phyloP scores from a whole-genome alignment of 208 protist species.

The Acanthamoeba lenticulata region DNA sequence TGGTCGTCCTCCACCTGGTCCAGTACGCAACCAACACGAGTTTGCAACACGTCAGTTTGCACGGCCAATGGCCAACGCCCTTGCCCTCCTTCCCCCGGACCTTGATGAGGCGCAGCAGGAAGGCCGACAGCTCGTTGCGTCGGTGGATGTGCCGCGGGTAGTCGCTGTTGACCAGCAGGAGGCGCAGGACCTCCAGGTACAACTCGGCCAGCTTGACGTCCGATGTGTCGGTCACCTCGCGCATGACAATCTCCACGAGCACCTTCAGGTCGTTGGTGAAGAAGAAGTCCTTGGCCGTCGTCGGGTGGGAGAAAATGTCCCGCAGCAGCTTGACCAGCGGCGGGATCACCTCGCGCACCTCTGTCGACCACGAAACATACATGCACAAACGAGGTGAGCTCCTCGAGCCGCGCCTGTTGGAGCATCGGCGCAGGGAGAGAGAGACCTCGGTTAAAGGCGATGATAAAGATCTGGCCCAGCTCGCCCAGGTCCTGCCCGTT shows the following conservation, averaged over 20 bases:
- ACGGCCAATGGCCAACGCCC: too few species aligned
- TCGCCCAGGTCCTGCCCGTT: constrained; percentile 6
- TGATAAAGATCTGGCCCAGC: constrained; percentile 11
- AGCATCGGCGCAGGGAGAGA: too few species aligned
- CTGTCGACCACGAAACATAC: background rate
- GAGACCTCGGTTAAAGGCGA: constrained; percentile 25
- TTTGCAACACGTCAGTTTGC: background rate
- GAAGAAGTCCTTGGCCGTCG: constrained; percentile 41
- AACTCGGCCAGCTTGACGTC: background rate
- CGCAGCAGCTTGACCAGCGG: constrained; percentile 4
- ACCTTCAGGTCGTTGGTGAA: constrained; percentile 39
- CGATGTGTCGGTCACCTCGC: background rate
- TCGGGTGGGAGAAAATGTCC: background rate
- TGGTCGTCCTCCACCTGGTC: background rate
- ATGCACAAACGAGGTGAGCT: too few species aligned
- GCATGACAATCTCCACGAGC: constrained; percentile 48
- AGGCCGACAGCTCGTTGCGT: background rate
- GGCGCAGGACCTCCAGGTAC: constrained; percentile 4
- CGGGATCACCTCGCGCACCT: constrained; percentile 23
- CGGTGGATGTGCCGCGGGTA: background rate
- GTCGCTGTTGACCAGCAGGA: constrained; percentile 27
- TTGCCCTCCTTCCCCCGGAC: too few species aligned
- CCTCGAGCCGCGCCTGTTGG: too few species aligned
- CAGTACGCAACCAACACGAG: too few species aligned
- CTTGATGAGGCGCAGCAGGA: constrained; percentile 37